Percentiles rank a stretch among this genome's conserved stretches.
Conservation (phyloP, 208 protist species). For the Acanthamoeba divionensis region DNA sequence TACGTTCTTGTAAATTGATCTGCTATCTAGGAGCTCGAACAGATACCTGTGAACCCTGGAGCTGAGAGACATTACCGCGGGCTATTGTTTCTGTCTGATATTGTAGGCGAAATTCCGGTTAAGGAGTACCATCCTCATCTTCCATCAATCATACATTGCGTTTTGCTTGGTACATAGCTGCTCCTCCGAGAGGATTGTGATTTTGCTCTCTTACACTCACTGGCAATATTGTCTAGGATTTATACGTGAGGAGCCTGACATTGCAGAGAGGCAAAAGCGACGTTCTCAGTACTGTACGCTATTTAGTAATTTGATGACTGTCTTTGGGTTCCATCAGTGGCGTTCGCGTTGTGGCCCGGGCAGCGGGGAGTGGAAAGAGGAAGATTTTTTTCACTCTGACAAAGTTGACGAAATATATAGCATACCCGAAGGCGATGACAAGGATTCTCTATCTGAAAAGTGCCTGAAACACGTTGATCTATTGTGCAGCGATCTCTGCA, state of each 20-base stretch:
- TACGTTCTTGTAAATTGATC: background rate
- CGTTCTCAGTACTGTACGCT: background rate
- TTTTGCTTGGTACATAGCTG: conserved; percentile 19
- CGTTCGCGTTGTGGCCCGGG: background rate
- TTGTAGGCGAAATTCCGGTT: conserved; percentile 15
- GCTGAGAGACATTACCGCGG: background rate
- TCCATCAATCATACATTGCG: background rate
- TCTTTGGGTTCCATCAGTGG: conserved; percentile 40
- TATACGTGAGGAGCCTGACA: background rate
- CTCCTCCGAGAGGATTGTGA: background rate
- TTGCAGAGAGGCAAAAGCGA: background rate
- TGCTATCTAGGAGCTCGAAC: background rate
- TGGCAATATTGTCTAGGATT: background rate
- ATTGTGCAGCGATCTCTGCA: background rate
- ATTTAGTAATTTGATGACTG: conserved; percentile 4
- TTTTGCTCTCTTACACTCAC: background rate
- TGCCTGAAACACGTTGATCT: background rate
- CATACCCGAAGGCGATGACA: background rate
- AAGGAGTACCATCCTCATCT: background rate
- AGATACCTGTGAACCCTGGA: background rate
- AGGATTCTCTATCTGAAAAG: background rate
- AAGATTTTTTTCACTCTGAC: background rate
- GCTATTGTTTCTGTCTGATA: background rate
- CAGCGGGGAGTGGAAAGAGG: background rate
- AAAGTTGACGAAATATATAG: background rate